Percentiles rank a stretch among this genome's conserved stretches.
Conservation (phyloP, 1,139 yeast genomes). For the Geotrichum australiense region DNA sequence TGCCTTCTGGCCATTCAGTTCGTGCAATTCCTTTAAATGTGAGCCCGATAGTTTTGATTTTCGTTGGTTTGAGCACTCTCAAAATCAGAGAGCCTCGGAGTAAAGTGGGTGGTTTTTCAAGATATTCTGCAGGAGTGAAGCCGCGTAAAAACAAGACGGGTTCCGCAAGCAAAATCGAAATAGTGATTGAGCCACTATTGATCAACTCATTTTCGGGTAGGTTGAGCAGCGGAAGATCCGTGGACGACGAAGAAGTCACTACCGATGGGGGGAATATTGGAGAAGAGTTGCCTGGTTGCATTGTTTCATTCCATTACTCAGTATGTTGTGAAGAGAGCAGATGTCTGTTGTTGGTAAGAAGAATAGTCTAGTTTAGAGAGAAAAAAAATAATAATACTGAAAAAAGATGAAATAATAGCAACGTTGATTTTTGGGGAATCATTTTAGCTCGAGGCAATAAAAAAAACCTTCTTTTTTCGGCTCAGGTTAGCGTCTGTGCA, state of each 20-base stretch:
- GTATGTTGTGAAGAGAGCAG: no score
- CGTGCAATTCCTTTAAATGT: constrained; percentile 64
- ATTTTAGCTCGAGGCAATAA: no score
- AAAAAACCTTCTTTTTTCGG: no score
- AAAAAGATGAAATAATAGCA: no score
- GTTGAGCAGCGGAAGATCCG: no score
- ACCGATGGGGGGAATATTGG: constrained; percentile 18
- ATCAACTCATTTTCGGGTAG: constrained; percentile 18
- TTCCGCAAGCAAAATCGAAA: constrained; percentile 60
- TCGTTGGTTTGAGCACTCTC: constrained; percentile 65
- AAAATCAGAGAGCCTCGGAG: constrained; percentile 77
- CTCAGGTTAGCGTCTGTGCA: no score
- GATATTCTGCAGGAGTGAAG: constrained; percentile 60
- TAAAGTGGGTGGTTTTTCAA: constrained; percentile 70
- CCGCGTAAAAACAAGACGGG: constrained; percentile 78
- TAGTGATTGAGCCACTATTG: constrained; percentile 14
- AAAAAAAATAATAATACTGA: no score
- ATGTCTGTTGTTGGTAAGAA: no score
- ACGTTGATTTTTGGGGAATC: no score
- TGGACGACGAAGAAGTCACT: constrained; percentile 15
- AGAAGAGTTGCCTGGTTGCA: constrained; percentile 12
- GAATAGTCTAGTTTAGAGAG: no score
- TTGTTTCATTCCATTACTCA: no score
- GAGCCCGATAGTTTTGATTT: constrained; percentile 61
- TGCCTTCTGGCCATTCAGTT: constrained; percentile 99